phyloP scores from a whole-genome alignment of 495 filamentous ascomycete genomes.

The Aspergillus campestris region DNA sequence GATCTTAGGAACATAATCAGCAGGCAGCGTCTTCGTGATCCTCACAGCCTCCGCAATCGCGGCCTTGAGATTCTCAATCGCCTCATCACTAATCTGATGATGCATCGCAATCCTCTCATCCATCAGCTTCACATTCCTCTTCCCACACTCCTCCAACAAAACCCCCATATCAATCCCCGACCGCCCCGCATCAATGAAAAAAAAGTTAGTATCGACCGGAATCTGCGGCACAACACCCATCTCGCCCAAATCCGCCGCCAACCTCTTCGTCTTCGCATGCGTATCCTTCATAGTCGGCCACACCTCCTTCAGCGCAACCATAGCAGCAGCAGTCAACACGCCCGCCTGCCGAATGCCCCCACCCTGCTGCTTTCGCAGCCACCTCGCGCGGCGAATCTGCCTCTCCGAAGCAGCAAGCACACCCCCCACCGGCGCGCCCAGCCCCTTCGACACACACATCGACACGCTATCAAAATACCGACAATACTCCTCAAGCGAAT shows the following conservation, averaged over 20 bases:
- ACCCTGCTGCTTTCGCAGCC: slow-evolving; percentile 17
- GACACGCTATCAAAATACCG: slow-evolving; percentile 19
- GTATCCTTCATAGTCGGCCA: slow-evolving; percentile 47
- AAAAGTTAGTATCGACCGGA: slow-evolving; percentile 71
- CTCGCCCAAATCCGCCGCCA: slow-evolving; percentile 42
- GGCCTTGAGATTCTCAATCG: slow-evolving; percentile 14
- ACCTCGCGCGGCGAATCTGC: slow-evolving; percentile 14
- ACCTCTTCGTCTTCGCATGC: slow-evolving; percentile 46
- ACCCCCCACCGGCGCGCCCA: slow-evolving; percentile 19
- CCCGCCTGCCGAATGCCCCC: slow-evolving; percentile 23
- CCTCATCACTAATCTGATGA: slow-evolving; percentile 17
- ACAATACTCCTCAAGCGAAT: slow-evolving; percentile 12
- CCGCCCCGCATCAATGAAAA: slow-evolving; percentile 57
- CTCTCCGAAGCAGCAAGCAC: slow-evolving; percentile 10
- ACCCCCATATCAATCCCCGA: slow-evolving; percentile 14
- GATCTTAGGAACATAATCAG: slow-evolving; percentile 2
- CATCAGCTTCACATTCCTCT: slow-evolving; percentile 13
- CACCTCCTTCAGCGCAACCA: slow-evolving; percentile 45
- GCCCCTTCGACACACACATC: slow-evolving; percentile 20
- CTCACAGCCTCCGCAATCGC: slow-evolving; percentile 10
- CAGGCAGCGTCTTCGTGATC: slow-evolving; percentile 7
- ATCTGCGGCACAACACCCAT: slow-evolving; percentile 51
- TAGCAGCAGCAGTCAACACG: slow-evolving; percentile 16
- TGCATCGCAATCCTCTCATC: slow-evolving; percentile 19
- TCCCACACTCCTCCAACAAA: slow-evolving; percentile 13